These are phyloP conservation scores for Solioccasus polychromus DNA, from an alignment of 768 basidiomycete species.

Conservation along the genomic window DNA sequence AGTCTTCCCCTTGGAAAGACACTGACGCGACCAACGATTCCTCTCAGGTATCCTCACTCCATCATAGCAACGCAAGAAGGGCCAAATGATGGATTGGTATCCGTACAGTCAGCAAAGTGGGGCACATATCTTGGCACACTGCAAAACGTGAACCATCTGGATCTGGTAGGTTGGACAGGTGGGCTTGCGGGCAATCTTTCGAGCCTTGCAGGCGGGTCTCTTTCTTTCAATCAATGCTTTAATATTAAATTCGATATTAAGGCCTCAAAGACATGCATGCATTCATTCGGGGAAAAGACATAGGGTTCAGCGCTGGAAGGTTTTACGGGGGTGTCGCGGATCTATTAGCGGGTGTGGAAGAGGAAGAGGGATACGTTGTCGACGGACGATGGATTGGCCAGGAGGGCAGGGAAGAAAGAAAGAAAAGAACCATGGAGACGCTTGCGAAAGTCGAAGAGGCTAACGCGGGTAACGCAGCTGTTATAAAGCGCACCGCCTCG, in stretches of 20 bases:
- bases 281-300: conserved; percentile 82
- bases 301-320: conserved; percentile 87
- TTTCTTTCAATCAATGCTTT: background rate
- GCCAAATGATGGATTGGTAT: conserved; percentile 92
- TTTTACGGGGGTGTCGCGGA: conserved; percentile 87
- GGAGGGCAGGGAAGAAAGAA: conserved; percentile 16
- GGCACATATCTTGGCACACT: conserved; percentile 96
- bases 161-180: conserved; percentile 87
- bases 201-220: conserved; percentile 17
- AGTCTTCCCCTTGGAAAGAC: conserved; percentile 9
- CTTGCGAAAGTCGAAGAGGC: conserved; percentile 1
- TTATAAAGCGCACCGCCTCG: conserved; percentile 13
- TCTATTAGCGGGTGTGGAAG: conserved; percentile 73
- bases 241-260: background rate
- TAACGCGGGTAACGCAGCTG: background rate
- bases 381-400: conserved; percentile 23
- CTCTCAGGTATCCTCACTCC: conserved; percentile 60
- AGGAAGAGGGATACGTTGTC: conserved; percentile 42
- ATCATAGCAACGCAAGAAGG: conserved; percentile 86
- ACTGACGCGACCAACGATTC: background rate
- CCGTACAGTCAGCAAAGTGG: conserved; percentile 85
- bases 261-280: conserved; percentile 81
- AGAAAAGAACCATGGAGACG: conserved; percentile 1
- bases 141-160: conserved; percentile 85
- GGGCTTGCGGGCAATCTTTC: conserved; percentile 27